A percentile compares a stretch with the other conserved stretches of the same genome.
These are phyloP conservation scores for Cadophora sp. DNA, from an alignment of 2,329 filamentous ascomycete species.

Conservation along the genomic window DNA sequence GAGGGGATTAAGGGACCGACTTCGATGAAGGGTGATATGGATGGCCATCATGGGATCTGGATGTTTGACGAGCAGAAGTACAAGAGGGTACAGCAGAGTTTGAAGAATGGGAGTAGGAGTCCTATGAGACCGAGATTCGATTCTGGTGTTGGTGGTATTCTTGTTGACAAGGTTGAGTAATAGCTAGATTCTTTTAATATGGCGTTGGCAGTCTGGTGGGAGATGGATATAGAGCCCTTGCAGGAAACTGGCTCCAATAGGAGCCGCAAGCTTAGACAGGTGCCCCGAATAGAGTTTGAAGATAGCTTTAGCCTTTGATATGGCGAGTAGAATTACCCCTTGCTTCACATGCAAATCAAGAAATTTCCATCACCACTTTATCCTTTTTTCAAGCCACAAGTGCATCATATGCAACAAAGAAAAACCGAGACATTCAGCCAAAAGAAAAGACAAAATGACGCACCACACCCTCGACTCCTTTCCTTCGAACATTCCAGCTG, in stretches of 20 bases:
- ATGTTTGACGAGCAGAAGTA: constrained; percentile 42
- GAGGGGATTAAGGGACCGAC: constrained; percentile 44
- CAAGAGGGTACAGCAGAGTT: constrained; percentile 26
- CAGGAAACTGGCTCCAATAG: neutral
- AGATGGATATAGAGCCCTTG: neutral
- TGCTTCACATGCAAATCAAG: constrained; percentile 6
- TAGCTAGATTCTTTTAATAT: neutral
- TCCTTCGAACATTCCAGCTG: neutral
- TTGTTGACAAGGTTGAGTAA: constrained; percentile 12
- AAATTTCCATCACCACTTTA: neutral
- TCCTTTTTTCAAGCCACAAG: constrained; percentile 1
- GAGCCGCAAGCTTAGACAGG: neutral
- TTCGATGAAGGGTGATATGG: constrained; percentile 31
- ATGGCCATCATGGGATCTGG: constrained; percentile 38
- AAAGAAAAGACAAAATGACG: constrained; percentile 18
- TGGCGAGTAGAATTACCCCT: constrained; percentile 4
- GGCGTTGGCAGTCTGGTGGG: constrained; percentile 8
- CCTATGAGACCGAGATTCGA: constrained; percentile 37
- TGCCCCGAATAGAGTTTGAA: constrained; percentile 5
- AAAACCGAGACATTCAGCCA: constrained; percentile 7
- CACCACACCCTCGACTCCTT: neutral
- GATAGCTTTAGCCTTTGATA: neutral
- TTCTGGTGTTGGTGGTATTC: constrained; percentile 36
- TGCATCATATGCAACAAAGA: constrained; percentile 9
- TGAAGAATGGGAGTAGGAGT: constrained; percentile 33